phyloP scores from a whole-genome alignment of 371 early-diverging fungal genomes.

The Phascolomyces articulosus region DNA sequence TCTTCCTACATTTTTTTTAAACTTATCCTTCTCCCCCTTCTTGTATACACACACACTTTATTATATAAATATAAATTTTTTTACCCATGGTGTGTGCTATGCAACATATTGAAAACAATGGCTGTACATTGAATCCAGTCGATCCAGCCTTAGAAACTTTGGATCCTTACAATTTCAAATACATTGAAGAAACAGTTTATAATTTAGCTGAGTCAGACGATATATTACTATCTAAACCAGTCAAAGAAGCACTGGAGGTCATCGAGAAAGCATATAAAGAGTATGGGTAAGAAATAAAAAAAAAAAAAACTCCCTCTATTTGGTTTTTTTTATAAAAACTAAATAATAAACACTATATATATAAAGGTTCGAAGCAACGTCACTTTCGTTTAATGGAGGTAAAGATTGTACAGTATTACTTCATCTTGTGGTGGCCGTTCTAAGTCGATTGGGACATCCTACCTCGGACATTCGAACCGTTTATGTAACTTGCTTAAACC shows the following conservation, averaged over 20 bases:
- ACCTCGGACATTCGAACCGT: conserved; percentile 46
- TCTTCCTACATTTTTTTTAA: conserved; percentile 5
- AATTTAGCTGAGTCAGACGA: conserved; percentile 38
- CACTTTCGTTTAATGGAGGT: conserved; percentile 95
- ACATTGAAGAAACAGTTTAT: conserved; percentile 48
- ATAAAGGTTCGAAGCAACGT: conserved; percentile 53
- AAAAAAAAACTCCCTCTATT: neutral
- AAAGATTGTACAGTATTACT: conserved; percentile 97
- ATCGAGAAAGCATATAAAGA: conserved; percentile 67
- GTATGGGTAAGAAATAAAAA: conserved; percentile 61
- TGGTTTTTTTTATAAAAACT: conserved; percentile 3
- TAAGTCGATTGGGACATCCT: conserved; percentile 28
- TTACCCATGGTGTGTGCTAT: neutral
- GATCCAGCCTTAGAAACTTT: conserved; percentile 38
- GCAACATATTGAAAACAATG: conserved; percentile 23
- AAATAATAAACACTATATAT: too few relatives aligned
- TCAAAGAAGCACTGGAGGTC: conserved; percentile 57
- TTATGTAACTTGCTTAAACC: conserved; percentile 76
- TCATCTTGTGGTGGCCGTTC: conserved; percentile 71
- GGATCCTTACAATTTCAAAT: conserved; percentile 40
- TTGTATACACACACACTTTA: too few relatives aligned
- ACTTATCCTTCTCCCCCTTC: neutral
- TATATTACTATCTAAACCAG: conserved; percentile 33
- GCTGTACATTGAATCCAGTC: conserved; percentile 30
- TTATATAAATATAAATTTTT: too few relatives aligned